Evolutionary conservation across 2,329 filamentous ascomycete species (phyloP), one percentile per base, ranked within the genome.

Genomic region (Epichloe brachyelytri): DNA sequence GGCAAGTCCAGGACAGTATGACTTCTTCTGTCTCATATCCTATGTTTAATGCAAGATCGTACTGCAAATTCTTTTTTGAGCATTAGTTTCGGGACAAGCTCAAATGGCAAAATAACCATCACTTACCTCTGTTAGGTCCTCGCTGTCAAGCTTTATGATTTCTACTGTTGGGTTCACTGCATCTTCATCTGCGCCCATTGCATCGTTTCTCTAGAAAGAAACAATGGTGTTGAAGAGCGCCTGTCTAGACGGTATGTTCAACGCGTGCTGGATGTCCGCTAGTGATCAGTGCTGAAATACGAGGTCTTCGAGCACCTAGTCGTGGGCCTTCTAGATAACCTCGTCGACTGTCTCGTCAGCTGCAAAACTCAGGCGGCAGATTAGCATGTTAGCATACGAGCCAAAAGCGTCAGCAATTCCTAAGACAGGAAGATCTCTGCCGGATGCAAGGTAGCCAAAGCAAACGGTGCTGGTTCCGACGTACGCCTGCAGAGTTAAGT

Each of bases 231-330:
- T 67, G 53, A 67, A 67, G 15, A 66, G 44, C 22, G 46, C 43
- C 7, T 50, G 49, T 0, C 51, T 55, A 2, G 53, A 61, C 2
- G 56, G 48, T 0, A 53, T 14, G 6, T 55, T 55, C 2, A 66
- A 48, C 19, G 59, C 60, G 30, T 63, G 63, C 49, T 74, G 71
- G 10, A 75, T 70, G 46, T 69, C 68, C 3, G 71, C 71, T 19
- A 75, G 61, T 1, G 75, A 76, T 54, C 72, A 74, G 51, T 66
- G 69, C 52, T 78, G 75, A 54, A 77, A 68, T 0, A 68, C 63
- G 51, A 78, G 65, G 37, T 70, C 69, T 39, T 65, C 61, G 17
- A 74, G 65, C 14, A 73, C 72, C 50, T 76, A 68, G 12, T 63
- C 61, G 39, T 76, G 74, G 1, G 75, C 37, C 11, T 43, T 11